Base-by-base conservation (phyloP, 2,329 filamentous ascomycete species). In the Microascus cirrosus region DNA sequence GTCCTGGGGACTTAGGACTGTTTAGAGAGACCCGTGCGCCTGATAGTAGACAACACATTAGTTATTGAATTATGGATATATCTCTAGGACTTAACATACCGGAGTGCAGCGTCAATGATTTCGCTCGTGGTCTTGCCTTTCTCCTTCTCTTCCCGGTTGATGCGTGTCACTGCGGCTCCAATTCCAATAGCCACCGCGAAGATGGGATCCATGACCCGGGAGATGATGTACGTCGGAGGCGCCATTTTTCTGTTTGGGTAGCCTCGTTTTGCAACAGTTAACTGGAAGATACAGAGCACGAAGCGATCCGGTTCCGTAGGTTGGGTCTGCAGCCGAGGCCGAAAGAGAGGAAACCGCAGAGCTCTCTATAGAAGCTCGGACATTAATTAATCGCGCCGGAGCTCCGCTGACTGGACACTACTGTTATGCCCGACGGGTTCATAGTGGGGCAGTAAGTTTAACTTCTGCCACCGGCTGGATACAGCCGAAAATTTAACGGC, bases 91-190 rank as follows among this genome's bases (percentile, higher is more conserved):
- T 55, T 25, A 24, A 62, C 67, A 52, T 70, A 74, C 73, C 73
- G 67, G 63, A 79, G 73, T 12, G 70, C 71, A 57, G 73, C 72
- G 20, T 76, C 71, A 53, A 83, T 65, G 0, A 76, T 82, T 62
- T 83, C 71, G 53, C 74, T 69, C 2, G 74, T 75, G 2, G 75
- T 78, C 63, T 68, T 77, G 57, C 81, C 81, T 68, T 82, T 81
- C 55, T 77, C 77, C 67, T 80, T 80, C 62, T 81, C 79, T 64
- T 84, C 81, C 42, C 81, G 80, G 62, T 78, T 83, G 71, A 84
- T 82, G 61, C 81, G 75, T 51, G 76, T 77, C 11, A 71, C 77
- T 28, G 81, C 79, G 1, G 81, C 81, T 25, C 75, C 74, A 32
- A 83, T 63, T 20, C 81, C 81, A 57, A 84, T 83, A 58, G 77